Evolutionary conservation across 2,329 filamentous ascomycete genomes (phyloP), one percentile per base, ranked within the genome.

Genomic region (Talaromyces sp.): DNA sequence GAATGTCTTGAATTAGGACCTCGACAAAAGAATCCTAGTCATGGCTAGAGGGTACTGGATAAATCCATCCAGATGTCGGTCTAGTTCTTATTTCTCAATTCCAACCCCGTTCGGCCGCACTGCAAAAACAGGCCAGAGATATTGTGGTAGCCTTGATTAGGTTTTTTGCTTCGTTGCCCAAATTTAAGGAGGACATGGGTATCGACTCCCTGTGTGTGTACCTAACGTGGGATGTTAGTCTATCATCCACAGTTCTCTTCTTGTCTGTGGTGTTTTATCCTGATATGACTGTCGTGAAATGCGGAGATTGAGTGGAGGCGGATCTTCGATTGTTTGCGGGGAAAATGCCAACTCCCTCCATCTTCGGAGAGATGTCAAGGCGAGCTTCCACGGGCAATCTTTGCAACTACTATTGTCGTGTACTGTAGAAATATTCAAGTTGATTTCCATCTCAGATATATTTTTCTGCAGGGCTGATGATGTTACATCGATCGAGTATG

Each of bases 261-360:
- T 52, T 33, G 48, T 14, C 28, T 35, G 16, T 52, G 12, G 48
- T 44, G 18, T 12, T 5, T 46, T 23, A 11, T 23, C 2, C 23
- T 54, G n/a, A 35, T 18, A 28, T 33, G 48, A 28, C 28, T 52
- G 48, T 33, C 16, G n/a, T 54, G 25, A 35, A 35, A 14, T 54
- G 50, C 50, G 50, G 50, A 54, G 50, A 54, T 35, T 18, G 31
- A 31, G 50, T 54, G 50, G 50, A 54, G 50, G 28, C 28, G 48
- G 50, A 37, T 21, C 28, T 2, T 54, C 11, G 50, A 54, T 18
- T 37, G 50, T 54, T 54, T 54, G 50, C 50, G 50, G 50, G 50
- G 50, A 37, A 54, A 31, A 37, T 14, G 16, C n/a, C 28, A 54
- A 5, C 28, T 9, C 50, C 21, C 16, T 23, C 31, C n/a, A 21